Evolutionary conservation across 1,139 yeast species (phyloP).

Genomic region (Hanseniaspora gamundiae): DNA sequence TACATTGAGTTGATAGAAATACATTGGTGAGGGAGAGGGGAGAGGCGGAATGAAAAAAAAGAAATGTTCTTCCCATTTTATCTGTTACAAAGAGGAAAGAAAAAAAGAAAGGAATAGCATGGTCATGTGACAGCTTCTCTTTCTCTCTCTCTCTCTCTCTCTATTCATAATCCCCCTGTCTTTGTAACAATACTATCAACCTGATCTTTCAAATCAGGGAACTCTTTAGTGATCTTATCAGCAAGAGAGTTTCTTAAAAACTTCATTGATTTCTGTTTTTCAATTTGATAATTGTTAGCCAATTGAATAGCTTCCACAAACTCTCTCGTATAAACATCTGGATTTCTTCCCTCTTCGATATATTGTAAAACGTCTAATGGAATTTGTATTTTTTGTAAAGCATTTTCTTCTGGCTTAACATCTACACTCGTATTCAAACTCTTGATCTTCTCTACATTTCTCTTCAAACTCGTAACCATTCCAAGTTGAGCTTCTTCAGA

Average conservation of each 20-base stretch:
- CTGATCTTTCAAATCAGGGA: slow-evolving; percentile 53
- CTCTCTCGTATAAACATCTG: slow-evolving; percentile 92
- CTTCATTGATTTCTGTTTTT: slow-evolving; percentile 56
- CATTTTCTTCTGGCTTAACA: neutral
- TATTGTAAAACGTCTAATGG: slow-evolving; percentile 74
- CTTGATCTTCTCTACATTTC: slow-evolving; percentile 26
- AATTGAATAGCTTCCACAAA: slow-evolving; percentile 86
- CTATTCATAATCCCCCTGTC: slow-evolving; percentile 15
- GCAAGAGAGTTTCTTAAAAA: slow-evolving; percentile 54
- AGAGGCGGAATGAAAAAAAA: too few species aligned
- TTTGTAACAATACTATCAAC: slow-evolving; percentile 41
- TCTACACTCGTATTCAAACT: slow-evolving; percentile 17
- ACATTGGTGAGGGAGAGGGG: too few species aligned
- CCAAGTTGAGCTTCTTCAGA: slow-evolving; percentile 55
- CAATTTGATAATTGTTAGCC: slow-evolving; percentile 78
- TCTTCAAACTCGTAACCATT: slow-evolving; percentile 29
- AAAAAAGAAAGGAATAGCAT: too few species aligned
- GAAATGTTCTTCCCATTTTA: too few species aligned
- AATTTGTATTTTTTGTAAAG: slow-evolving; percentile 31
- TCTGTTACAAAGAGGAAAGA: neutral
- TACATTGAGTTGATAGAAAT: too few species aligned
- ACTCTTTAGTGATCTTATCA: slow-evolving; percentile 56
- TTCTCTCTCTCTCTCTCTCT: neutral
- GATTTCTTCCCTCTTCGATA: slow-evolving; percentile 92
- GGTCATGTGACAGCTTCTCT: neutral